Evolutionary conservation across 495 filamentous ascomycete genomes (phyloP).

Genomic region (Tuber melanosporum): DNA sequence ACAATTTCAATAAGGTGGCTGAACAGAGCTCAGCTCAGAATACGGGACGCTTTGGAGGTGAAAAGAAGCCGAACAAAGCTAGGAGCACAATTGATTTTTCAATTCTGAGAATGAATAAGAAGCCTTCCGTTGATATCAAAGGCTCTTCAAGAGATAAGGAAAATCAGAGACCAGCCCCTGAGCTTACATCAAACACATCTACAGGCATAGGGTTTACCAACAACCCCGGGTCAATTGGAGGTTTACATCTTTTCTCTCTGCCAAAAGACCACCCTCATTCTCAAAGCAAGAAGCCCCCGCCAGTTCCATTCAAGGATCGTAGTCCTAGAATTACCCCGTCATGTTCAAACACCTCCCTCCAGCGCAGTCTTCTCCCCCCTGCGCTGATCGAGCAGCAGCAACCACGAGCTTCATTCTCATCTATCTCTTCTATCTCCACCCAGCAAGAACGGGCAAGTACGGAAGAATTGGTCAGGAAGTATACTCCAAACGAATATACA

Average conservation of each 20-base stretch:
- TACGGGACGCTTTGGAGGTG: constrained; percentile 20
- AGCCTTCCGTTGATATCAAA: constrained; percentile 32
- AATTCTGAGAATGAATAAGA: constrained; percentile 37
- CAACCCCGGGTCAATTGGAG: constrained; percentile 11
- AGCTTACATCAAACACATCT: constrained; percentile 14
- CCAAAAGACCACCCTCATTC: constrained; percentile 32
- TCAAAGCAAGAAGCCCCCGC: constrained; percentile 20
- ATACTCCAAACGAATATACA: constrained; percentile 39
- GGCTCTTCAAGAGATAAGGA: constrained; percentile 36
- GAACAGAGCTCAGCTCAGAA: constrained; percentile 8
- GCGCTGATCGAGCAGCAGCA: constrained; percentile 19
- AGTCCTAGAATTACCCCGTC: constrained; percentile 29
- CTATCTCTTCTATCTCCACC: constrained; percentile 7
- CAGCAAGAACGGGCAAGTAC: constrained; percentile 16
- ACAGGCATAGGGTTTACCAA: constrained; percentile 18
- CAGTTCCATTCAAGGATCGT: constrained; percentile 16
- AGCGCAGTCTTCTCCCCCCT: constrained; percentile 25
- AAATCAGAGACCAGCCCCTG: constrained; percentile 31
- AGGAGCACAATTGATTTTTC: constrained; percentile 39
- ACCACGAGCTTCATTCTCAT: constrained; percentile 22
- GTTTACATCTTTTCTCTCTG: constrained; percentile 30
- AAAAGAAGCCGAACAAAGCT: constrained; percentile 38
- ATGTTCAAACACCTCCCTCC: constrained; percentile 24
- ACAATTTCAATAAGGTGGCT: constrained; percentile 8
- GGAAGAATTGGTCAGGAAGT: constrained; percentile 37